phyloP scores from a whole-genome alignment of 306 rosid species.

The Sindora glabra region DNA sequence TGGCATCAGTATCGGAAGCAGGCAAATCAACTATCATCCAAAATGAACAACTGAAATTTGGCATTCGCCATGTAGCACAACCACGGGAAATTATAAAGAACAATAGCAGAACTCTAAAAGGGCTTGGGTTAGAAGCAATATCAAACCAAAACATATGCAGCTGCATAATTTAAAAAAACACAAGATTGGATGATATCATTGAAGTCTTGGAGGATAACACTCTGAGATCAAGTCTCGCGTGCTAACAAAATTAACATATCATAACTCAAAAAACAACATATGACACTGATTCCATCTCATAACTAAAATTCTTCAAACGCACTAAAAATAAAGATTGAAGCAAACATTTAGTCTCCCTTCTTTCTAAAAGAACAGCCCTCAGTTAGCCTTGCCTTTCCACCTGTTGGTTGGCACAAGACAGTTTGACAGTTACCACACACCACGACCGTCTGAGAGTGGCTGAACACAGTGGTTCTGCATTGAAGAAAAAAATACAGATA shows the following conservation, averaged over 20 bases:
- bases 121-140: too few relatives aligned
- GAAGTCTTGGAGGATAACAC: neutral
- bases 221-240: neutral
- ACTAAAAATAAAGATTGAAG: neutral
- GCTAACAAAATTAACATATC: neutral
- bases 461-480: conserved; percentile 8
- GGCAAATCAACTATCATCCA: too few relatives aligned
- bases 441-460: conserved; percentile 11
- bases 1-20: too few relatives aligned
- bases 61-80: too few relatives aligned
- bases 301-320: neutral
- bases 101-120: too few relatives aligned
- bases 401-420: conserved; percentile 10
- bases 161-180: neutral
- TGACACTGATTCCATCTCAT: neutral
- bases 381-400: conserved; percentile 2
- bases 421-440: conserved; percentile 13
- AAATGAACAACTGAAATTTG: too few relatives aligned
- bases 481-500: neutral
- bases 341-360: neutral
- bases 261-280: neutral
- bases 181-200: neutral
- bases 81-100: too few relatives aligned
- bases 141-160: neutral
- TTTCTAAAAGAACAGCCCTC: conserved; percentile 9